Evolutionary conservation across 371 early-diverging fungal genomes (phyloP).

Genomic region (Choanephora cucurbitarum): DNA sequence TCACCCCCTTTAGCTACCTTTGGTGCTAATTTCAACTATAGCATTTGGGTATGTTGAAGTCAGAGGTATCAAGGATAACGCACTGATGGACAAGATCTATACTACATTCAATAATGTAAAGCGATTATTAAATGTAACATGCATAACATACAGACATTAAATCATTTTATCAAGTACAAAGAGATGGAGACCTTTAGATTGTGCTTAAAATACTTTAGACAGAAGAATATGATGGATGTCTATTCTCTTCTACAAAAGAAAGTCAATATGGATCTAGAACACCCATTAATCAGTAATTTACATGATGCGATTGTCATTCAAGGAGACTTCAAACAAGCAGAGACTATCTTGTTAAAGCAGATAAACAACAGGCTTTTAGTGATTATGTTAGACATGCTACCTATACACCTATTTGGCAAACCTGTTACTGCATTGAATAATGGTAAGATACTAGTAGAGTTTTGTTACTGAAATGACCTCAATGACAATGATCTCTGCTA

Average conservation of each 20-base stretch:
- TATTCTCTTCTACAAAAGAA: slow-evolving; percentile 70
- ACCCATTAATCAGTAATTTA: slow-evolving; percentile 77
- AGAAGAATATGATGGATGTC: slow-evolving; percentile 72
- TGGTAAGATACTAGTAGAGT: too few species aligned
- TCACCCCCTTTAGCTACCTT: slow-evolving; percentile 89
- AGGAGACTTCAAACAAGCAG: slow-evolving; percentile 75
- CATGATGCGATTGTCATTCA: slow-evolving; percentile 66
- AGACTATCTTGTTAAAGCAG: slow-evolving; percentile 67
- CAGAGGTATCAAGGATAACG: slow-evolving; percentile 71
- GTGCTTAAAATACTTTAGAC: slow-evolving; percentile 89
- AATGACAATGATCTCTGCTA: too few species aligned
- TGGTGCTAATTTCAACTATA: slow-evolving; percentile 94
- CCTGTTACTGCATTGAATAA: slow-evolving; percentile 45
- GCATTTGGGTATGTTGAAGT: slow-evolving; percentile 94
- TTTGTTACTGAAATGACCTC: too few species aligned
- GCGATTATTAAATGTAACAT: too few species aligned
- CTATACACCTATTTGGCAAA: slow-evolving; percentile 79
- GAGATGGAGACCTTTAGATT: slow-evolving; percentile 81
- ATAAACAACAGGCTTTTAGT: slow-evolving; percentile 63
- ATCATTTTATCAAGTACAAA: slow-evolving; percentile 44
- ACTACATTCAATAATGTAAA: slow-evolving; percentile 70
- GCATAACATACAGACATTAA: too few species aligned
- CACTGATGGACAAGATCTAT: slow-evolving; percentile 63
- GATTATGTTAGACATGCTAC: slow-evolving; percentile 64
- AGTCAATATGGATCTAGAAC: slow-evolving; percentile 70